Evolutionary conservation across 306 rosid genomes (phyloP).

Genomic region (Sesbania bispinosa): DNA sequence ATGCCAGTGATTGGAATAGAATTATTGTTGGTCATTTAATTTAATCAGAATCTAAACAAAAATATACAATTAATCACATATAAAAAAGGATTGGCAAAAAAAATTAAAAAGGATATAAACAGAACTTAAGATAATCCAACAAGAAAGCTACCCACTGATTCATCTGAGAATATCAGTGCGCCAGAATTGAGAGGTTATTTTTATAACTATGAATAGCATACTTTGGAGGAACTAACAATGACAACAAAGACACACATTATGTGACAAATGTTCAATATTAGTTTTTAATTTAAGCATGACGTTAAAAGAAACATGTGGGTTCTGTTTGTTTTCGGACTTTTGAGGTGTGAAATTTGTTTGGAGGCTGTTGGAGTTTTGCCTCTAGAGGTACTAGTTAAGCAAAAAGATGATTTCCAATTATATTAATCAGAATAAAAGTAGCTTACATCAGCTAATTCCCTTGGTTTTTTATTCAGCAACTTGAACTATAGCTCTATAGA

Average conservation of each 20-base stretch:
- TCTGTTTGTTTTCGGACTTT: slow-evolving; percentile 60
- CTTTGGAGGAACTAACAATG: slow-evolving; percentile 33
- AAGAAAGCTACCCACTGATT: slow-evolving; percentile 29
- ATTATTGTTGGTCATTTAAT: slow-evolving; percentile 9
- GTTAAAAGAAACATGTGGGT: slow-evolving; percentile 47
- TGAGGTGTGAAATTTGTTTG: slow-evolving; percentile 81
- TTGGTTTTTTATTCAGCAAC: slow-evolving; percentile 60
- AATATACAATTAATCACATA: not conserved
- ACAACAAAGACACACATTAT: slow-evolving; percentile 47
- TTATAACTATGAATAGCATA: slow-evolving; percentile 24
- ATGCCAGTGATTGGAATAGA: not conserved
- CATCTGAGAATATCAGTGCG: slow-evolving; percentile 31
- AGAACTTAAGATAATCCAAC: slow-evolving; percentile 28
- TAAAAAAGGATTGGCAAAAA: too few relatives aligned
- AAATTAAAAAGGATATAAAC: not conserved
- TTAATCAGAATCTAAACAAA: not conserved
- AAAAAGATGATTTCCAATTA: slow-evolving; percentile 26
- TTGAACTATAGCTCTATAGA: too few relatives aligned
- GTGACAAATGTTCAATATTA: slow-evolving; percentile 42
- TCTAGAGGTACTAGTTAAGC: slow-evolving; percentile 35
- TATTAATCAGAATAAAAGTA: slow-evolving; percentile 33
- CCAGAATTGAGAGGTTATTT: slow-evolving; percentile 26
- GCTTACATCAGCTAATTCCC: slow-evolving; percentile 36
- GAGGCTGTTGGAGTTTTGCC: slow-evolving; percentile 58
- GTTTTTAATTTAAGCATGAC: slow-evolving; percentile 24